phyloP scores from a whole-genome alignment of 1,284 basidiomycete species.

The Mycena sp. region DNA sequence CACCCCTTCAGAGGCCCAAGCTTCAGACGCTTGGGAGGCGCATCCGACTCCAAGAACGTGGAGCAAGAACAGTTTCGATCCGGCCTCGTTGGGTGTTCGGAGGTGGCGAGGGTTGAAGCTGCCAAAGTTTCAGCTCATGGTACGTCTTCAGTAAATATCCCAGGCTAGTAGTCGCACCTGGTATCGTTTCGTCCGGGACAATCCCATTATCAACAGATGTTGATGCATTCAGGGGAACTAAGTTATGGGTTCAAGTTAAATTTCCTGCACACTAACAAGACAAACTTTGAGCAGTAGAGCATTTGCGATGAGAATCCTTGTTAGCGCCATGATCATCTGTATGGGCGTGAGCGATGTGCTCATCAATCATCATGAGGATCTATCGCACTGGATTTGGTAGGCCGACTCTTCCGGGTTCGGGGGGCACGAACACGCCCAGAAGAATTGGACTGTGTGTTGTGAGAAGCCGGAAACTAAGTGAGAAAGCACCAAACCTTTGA shows the following conservation, averaged over 20 bases:
- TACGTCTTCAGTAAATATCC: not conserved
- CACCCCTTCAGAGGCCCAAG: too few relatives aligned
- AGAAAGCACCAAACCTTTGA: too few relatives aligned
- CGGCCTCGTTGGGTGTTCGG: too few relatives aligned
- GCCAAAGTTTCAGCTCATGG: too few relatives aligned
- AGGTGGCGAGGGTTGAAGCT: too few relatives aligned
- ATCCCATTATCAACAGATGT: not conserved
- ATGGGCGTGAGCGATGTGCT: slow-evolving; percentile 4
- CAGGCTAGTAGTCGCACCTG: slow-evolving; percentile 2
- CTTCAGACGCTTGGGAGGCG: too few relatives aligned
- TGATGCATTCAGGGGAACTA: not conserved
- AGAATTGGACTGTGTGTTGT: not conserved
- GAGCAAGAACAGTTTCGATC: too few relatives aligned
- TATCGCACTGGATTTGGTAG: slow-evolving; percentile 5
- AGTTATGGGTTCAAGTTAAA: not conserved
- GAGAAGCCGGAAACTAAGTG: too few relatives aligned
- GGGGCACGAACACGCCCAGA: slow-evolving; percentile 2
- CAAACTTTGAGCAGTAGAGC: not conserved
- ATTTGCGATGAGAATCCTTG: not conserved
- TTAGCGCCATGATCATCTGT: not conserved
- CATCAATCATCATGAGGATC: not conserved
- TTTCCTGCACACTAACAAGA: not conserved
- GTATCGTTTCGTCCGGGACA: not conserved
- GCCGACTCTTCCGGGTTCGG: not conserved
- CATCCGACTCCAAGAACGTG: too few relatives aligned